A percentile compares a stretch with the other conserved stretches of the same genome.
These are phyloP conservation scores for Globisporangium viniferum DNA, from an alignment of 352 stramenopile genomes.

Conservation along the genomic window DNA sequence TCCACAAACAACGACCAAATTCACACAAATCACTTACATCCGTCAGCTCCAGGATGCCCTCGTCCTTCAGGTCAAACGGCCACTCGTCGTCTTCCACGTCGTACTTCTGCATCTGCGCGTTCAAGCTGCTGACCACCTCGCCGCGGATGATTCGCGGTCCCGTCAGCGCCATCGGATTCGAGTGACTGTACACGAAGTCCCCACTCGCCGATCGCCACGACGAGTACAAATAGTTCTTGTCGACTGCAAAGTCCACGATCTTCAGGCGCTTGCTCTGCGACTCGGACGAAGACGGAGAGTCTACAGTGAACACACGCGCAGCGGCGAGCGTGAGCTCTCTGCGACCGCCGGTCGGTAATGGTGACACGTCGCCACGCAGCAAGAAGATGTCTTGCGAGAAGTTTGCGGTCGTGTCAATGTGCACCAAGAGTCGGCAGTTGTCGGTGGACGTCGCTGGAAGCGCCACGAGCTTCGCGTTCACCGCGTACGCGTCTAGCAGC, in stretches of 20 bases:
- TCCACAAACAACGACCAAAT: not conserved
- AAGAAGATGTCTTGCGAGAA: conserved; percentile 63
- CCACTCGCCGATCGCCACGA: conserved; percentile 60
- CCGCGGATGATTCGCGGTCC: conserved; percentile 50
- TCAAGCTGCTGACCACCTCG: conserved; percentile 49
- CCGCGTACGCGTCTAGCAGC: conserved; percentile 34
- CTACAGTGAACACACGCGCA: conserved; percentile 54
- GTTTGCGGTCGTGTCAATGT: conserved; percentile 55
- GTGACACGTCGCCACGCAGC: conserved; percentile 50
- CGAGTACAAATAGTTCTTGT: conserved; percentile 69
- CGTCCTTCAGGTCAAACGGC: conserved; percentile 51
- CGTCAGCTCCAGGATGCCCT: conserved; percentile 33
- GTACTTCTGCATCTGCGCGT: conserved; percentile 66
- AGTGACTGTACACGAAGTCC: conserved; percentile 59
- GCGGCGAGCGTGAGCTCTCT: conserved; percentile 41
- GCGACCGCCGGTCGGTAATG: conserved; percentile 22
- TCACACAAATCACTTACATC: conserved; percentile 29
- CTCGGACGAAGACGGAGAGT: not conserved
- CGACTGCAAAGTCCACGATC: conserved; percentile 70
- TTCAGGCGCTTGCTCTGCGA: conserved; percentile 40
- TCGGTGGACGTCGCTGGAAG: conserved; percentile 48
- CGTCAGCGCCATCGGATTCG: conserved; percentile 68
- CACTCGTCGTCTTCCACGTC: conserved; percentile 53
- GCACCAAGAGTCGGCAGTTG: conserved; percentile 60
- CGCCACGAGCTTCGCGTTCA: conserved; percentile 56